Evolutionary conservation across 2,329 filamentous ascomycete genomes (phyloP).

Genomic region (Catunica adiposa): DNA sequence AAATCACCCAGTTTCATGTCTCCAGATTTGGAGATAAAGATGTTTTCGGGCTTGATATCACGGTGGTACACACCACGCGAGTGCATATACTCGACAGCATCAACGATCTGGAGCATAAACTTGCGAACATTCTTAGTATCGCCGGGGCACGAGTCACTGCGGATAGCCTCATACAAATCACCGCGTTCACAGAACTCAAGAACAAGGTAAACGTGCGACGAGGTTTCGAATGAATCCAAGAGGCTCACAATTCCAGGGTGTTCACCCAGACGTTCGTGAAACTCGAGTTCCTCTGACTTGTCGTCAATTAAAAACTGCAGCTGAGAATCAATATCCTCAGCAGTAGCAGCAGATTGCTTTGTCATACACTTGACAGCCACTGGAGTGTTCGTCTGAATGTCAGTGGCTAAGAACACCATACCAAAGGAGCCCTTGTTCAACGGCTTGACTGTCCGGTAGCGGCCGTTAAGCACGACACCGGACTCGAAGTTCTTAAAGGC

Average conservation of each 20-base stretch:
- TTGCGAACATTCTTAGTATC: slow-evolving; percentile 93
- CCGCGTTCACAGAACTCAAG: slow-evolving; percentile 91
- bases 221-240: slow-evolving; percentile 78
- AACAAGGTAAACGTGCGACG: slow-evolving; percentile 77
- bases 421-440: slow-evolving; percentile 98
- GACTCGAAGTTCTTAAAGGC: slow-evolving; percentile 51
- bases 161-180: slow-evolving; percentile 94
- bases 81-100: slow-evolving; percentile 81
- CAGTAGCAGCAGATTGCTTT: slow-evolving; percentile 48
- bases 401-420: slow-evolving; percentile 89
- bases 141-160: slow-evolving; percentile 67
- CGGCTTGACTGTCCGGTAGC: slow-evolving; percentile 79
- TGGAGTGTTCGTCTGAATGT: slow-evolving; percentile 56
- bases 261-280: slow-evolving; percentile 60
- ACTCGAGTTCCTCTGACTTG: slow-evolving; percentile 47
- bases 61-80: slow-evolving; percentile 83
- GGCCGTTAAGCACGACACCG: slow-evolving; percentile 69
- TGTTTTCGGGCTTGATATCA: slow-evolving; percentile 99
- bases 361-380: slow-evolving; percentile 96
- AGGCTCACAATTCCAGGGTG: slow-evolving; percentile 93
- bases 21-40: slow-evolving; percentile 76
- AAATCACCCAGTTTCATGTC: slow-evolving; percentile 95
- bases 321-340: slow-evolving; percentile 34
- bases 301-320: slow-evolving; percentile 5
- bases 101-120: slow-evolving; percentile 90